These are phyloP conservation scores for Psilocybe tampanensis DNA, from an alignment of 768 basidiomycete species.

Conservation along the genomic window DNA sequence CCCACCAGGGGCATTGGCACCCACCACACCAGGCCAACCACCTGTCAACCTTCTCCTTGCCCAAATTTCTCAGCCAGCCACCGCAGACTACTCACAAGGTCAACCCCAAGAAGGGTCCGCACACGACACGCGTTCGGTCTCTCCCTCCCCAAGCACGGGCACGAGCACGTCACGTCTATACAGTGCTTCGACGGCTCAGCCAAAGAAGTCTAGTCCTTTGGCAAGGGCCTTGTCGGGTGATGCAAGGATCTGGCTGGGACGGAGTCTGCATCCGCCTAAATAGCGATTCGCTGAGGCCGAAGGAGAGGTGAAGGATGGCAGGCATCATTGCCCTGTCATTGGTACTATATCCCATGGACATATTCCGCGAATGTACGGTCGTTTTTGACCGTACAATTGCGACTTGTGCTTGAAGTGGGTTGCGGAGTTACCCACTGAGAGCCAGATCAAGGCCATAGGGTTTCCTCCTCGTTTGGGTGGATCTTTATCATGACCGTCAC, in stretches of 20 bases:
- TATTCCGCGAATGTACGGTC: too few species aligned
- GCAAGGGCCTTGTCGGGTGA: constrained; percentile 18
- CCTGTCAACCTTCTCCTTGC: neutral
- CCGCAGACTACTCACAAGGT: neutral
- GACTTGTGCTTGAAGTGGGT: too few species aligned
- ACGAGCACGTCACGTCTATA: neutral
- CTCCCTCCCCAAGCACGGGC: neutral
- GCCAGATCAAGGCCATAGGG: too few species aligned
- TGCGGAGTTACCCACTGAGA: too few species aligned
- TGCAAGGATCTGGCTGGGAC: constrained; percentile 15
- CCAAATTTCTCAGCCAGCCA: neutral
- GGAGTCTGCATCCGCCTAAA: constrained; percentile 1
- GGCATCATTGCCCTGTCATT: too few species aligned
- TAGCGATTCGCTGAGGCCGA: too few species aligned
- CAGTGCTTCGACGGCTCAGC: constrained; percentile 10
- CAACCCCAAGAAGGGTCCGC: neutral
- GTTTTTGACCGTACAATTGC: too few species aligned
- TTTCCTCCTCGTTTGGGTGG: too few species aligned
- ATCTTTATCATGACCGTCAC: too few species aligned
- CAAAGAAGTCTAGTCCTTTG: constrained; percentile 26
- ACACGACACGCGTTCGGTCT: neutral
- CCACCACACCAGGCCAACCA: constrained; percentile 12
- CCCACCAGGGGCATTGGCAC: constrained; percentile 17
- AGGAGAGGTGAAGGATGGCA: too few species aligned
- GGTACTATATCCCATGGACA: too few species aligned